Evolutionary conservation across 23 red algal genomes (phyloP).

Genomic region (Agarophyton chilense): DNA sequence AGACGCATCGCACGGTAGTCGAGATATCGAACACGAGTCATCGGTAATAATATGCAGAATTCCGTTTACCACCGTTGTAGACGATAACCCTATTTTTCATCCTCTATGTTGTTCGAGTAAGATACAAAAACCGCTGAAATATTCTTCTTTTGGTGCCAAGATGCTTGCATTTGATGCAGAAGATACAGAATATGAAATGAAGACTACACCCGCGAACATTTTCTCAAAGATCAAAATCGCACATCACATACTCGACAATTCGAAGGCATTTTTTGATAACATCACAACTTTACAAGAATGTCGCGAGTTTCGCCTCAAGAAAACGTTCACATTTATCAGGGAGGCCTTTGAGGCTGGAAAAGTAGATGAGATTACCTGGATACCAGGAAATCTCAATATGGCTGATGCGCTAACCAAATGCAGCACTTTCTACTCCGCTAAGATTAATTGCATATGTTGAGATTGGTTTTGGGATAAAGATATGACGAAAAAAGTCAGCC

Average conservation of each 20-base stretch:
- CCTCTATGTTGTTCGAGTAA: not conserved
- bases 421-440: no score
- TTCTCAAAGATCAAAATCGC: not conserved
- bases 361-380: not conserved
- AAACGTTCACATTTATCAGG: not conserved
- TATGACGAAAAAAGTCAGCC: no score
- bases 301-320: not conserved
- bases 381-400: not conserved
- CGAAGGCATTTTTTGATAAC: not conserved
- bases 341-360: not conserved
- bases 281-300: not conserved
- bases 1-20: constrained; percentile 13
- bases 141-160: not conserved
- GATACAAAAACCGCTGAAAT: not conserved
- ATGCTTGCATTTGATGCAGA: not conserved
- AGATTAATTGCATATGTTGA: no score
- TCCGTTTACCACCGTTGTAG: no score
- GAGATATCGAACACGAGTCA: not conserved
- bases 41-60: not conserved
- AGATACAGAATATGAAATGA: not conserved
- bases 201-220: not conserved
- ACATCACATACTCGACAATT: not conserved
- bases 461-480: no score
- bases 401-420: not conserved
- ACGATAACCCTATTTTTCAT: no score